phyloP scores from a whole-genome alignment of 2,329 filamentous ascomycete genomes.

The Aspergillus aculeatinus region DNA sequence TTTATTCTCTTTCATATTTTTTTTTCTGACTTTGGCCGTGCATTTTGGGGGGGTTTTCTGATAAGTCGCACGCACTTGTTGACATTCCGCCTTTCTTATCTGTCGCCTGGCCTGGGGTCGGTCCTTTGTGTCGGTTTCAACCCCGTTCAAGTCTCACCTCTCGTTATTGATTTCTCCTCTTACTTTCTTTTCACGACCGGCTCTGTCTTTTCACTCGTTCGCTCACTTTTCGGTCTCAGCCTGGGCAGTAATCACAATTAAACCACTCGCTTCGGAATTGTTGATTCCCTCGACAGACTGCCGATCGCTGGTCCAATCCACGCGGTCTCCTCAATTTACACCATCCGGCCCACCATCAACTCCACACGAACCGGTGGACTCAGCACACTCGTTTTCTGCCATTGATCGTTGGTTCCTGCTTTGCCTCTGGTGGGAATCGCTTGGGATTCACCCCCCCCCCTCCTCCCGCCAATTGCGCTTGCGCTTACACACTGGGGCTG shows the following conservation, averaged over 20 bases:
- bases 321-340: slow-evolving; percentile 1
- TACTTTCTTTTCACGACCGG: not conserved
- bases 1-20: not conserved
- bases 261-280: not conserved
- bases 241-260: not conserved
- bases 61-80: not conserved
- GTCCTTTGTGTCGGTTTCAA: not conserved
- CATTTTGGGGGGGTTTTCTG: not conserved
- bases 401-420: slow-evolving; percentile 3
- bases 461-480: slow-evolving; percentile 3
- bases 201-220: not conserved
- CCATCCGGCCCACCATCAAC: slow-evolving; percentile 1
- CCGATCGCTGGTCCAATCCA: not conserved
- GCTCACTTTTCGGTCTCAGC: not conserved
- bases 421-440: slow-evolving; percentile 4
- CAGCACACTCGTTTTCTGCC: not conserved
- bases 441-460: not conserved
- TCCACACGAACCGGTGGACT: slow-evolving; percentile 10
- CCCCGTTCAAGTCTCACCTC: not conserved
- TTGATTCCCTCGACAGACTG: not conserved
- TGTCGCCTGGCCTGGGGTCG: not conserved
- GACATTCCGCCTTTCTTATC: slow-evolving; percentile 4
- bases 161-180: too few relatives aligned
- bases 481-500: slow-evolving; percentile 4
- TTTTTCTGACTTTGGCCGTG: not conserved